phyloP scores from a whole-genome alignment of 2,329 filamentous ascomycete species.

The Aspergillus pseudoglaucus region DNA sequence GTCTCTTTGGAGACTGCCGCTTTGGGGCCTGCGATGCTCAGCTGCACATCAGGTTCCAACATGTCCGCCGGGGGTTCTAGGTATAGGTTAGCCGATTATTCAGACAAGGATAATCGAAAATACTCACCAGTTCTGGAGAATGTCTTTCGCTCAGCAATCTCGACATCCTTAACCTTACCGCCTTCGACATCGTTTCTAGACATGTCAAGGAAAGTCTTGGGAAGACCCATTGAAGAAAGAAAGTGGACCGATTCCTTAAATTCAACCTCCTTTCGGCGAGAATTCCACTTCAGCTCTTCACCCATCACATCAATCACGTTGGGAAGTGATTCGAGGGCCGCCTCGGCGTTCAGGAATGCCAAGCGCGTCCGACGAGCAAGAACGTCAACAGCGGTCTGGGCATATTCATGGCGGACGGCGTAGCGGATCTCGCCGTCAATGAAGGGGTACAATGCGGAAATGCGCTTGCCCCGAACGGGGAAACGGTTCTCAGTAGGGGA shows the following conservation, averaged over 20 bases:
- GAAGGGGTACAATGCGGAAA: constrained; percentile 77
- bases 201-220: constrained; percentile 50
- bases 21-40: neutral
- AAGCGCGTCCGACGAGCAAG: constrained; percentile 76
- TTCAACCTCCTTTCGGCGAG: constrained; percentile 64
- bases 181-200: constrained; percentile 54
- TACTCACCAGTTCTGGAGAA: constrained; percentile 38
- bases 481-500: constrained; percentile 70
- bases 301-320: constrained; percentile 83
- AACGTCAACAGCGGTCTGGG: constrained; percentile 83
- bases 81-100: neutral
- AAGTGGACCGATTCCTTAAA: constrained; percentile 65
- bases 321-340: constrained; percentile 78
- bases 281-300: constrained; percentile 74
- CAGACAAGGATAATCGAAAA: constrained; percentile 2
- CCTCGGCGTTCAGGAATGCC: constrained; percentile 87
- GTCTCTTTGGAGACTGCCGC: neutral
- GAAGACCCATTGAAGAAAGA: constrained; percentile 57
- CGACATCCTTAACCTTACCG: constrained; percentile 44
- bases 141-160: constrained; percentile 33
- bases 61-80: constrained; percentile 43
- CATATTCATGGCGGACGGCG: constrained; percentile 81
- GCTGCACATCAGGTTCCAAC: constrained; percentile 40
- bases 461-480: constrained; percentile 73
- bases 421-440: constrained; percentile 89